Percentiles rank a stretch among this genome's conserved stretches.
phyloP scores from a whole-genome alignment of 352 stramenopile genomes.

The Nothophytophthora sp. region DNA sequence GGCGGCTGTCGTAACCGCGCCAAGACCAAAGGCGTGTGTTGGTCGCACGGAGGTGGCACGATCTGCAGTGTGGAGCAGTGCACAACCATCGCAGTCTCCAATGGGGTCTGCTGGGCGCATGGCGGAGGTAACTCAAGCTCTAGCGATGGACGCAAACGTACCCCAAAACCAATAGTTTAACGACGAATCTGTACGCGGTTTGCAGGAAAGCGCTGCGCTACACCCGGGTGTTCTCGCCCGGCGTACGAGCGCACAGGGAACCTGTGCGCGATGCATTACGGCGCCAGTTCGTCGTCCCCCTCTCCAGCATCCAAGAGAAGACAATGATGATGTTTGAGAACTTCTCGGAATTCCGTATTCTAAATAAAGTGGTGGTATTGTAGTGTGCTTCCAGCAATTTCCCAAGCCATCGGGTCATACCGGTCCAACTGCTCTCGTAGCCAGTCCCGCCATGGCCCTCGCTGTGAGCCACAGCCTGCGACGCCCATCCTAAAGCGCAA shows the following conservation, averaged over 20 bases:
- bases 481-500: too few relatives aligned
- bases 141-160: not conserved
- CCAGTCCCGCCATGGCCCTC: too few relatives aligned
- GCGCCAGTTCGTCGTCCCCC: conserved; percentile 3
- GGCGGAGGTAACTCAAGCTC: conserved; percentile 25
- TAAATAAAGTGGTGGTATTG: not conserved
- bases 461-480: too few relatives aligned
- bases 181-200: not conserved
- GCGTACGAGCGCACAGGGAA: conserved; percentile 68
- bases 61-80: conserved; percentile 25
- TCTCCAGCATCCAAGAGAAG: conserved; percentile 3
- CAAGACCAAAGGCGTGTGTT: conserved; percentile 38
- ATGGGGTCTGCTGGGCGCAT: conserved; percentile 34
- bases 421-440: too few relatives aligned
- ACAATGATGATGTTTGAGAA: not conserved
- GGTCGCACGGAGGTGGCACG: conserved; percentile 36
- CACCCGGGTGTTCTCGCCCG: conserved; percentile 31
- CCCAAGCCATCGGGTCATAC: too few relatives aligned
- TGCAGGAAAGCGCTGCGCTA: conserved; percentile 48
- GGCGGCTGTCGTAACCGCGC: conserved; percentile 35
- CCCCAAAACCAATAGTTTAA: not conserved
- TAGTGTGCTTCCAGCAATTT: too few relatives aligned
- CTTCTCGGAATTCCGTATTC: not conserved
- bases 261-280: conserved; percentile 54
- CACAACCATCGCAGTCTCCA: conserved; percentile 35